Percentiles rank a stretch among this genome's conserved stretches.
These are phyloP conservation scores for Jacaranda mimosifolia DNA, from an alignment of 257 asterid species.

Conservation along the genomic window DNA sequence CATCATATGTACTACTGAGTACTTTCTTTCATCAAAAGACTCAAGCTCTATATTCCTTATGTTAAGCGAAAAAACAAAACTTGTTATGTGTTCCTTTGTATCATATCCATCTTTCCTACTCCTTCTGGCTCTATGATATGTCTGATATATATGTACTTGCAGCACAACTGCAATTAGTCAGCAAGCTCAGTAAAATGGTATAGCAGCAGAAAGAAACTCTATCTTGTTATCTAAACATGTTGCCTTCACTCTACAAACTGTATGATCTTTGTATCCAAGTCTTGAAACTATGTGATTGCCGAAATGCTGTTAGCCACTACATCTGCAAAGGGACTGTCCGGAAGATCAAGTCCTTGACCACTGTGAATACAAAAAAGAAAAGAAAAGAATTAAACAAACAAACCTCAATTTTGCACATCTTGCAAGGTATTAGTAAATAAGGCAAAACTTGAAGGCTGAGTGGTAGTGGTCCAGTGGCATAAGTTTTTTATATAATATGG, in stretches of 20 bases:
- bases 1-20: not conserved
- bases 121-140: not conserved
- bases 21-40: not conserved
- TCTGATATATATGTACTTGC: no score
- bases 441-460: not conserved
- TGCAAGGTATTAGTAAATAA: not conserved
- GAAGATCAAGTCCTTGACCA: constrained; percentile 56
- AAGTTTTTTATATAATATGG: no score
- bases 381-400: not conserved
- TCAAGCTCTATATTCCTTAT: not conserved
- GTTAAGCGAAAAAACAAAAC: not conserved
- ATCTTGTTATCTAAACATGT: not conserved
- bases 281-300: constrained; percentile 44
- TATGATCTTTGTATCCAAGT: constrained; percentile 4
- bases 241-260: constrained; percentile 31
- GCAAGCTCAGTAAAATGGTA: not conserved
- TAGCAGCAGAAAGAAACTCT: constrained; percentile 25
- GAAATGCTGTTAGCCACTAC: constrained; percentile 47
- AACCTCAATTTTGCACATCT: not conserved
- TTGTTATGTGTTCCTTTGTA: constrained; percentile 37
- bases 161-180: not conserved
- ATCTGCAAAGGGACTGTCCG: constrained; percentile 61
- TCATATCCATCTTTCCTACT: constrained; percentile 32
- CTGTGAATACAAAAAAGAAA: constrained; percentile 31
- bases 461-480: no score